Base-by-base conservation (phyloP, 2,329 filamentous ascomycete genomes). In the Pseudogymnoascus verrucosus region DNA sequence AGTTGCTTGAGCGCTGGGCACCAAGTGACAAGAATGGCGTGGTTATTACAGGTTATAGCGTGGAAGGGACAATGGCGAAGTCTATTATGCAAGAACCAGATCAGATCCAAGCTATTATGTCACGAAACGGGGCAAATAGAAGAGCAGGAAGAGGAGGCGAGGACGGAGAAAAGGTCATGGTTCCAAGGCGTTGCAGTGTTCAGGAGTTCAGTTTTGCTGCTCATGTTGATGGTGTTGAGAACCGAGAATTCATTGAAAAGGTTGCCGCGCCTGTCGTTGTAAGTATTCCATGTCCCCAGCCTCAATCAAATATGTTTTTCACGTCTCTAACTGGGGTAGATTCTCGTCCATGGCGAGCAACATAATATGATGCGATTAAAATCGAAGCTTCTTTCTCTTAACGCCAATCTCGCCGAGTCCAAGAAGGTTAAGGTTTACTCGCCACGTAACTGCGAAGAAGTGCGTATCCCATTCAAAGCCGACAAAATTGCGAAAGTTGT, bases 361-460 rank as follows among this genome's bases (percentile, higher is more conserved):
- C 91, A 96, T 74, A 96, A 98, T 73, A 98, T 98, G 92, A 96
- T 95, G 83, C 88, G 95, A 62, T 80, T 99, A 28, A 96, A 96
- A 75, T 97, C 93, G 2, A 96, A 96, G 73, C 82, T 99, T 1
- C 84, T 98, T 3, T 93, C 91, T n/a, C 83, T 97, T 39, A 97
- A 97, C 72, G 87, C 89, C 28, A 86, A 87, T 67, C 93, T 93
- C 73, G 80, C 85, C 1, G 68, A 40, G 1, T 14, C n/a, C 4
- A 80, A 85, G 44, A 95, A 96, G 69, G 88, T 91, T 68, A 97
- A 98, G 74, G 91, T 99, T 10, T 98, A 87, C 78, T 96, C 90
- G 23, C 95, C 95, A 0, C 88, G 90, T 62, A 99, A 99, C 74
- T 96, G 93, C 74, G 93, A 98, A 71, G 93, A 96, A 75, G 83